Base-by-base conservation (phyloP, 495 filamentous ascomycete species). In the Lophiotrema nucula region DNA sequence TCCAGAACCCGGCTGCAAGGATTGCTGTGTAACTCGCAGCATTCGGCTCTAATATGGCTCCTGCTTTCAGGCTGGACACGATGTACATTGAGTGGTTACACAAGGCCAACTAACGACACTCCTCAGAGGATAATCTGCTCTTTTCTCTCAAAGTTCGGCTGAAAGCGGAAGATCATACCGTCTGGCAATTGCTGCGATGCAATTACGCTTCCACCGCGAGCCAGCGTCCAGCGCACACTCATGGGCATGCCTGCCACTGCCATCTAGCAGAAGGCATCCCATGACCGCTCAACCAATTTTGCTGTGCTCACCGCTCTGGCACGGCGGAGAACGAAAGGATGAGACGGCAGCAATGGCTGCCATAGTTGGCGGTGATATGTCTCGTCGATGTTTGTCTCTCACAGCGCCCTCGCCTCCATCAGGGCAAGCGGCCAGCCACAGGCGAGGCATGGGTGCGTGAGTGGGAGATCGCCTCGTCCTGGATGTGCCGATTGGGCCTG, bases 131-230 rank as follows among this genome's bases (percentile, higher is more conserved):
- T 47, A 48, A 57, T 52, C n/a, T 6, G 31, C 41, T n/a, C 48
- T 47, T 38, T 53, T 22, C 18, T 25, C 35, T n/a, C 8, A 42
- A n/a, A 37, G 10, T 1, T 42, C 55, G 61, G 55, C 61, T 64
- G 60, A 64, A 64, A 58, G 48, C 53, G 53, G 53, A 48, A 62
- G 22, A 31, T 21, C 26, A 25, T 39, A 53, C 44, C 59, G 52
- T 44, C 52, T 38, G 28, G 3, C 23, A 27, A 11, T 47, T 25
- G n/a, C 11, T 35, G 42, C 52, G 51, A 24, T 18, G 39, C 19
- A 47, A 56, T 45, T 42, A 45, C 27, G 44, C 26, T 35, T 19
- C 18, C 19, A 48, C 38, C 15, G 35, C 38, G 19, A 35, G 31
- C n/a, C 31, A 35, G 31, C 31, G 31, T 35, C 31, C 31, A 35